Evolutionary conservation across 306 rosid genomes (phyloP).

Genomic region (Casuarina glauca): DNA sequence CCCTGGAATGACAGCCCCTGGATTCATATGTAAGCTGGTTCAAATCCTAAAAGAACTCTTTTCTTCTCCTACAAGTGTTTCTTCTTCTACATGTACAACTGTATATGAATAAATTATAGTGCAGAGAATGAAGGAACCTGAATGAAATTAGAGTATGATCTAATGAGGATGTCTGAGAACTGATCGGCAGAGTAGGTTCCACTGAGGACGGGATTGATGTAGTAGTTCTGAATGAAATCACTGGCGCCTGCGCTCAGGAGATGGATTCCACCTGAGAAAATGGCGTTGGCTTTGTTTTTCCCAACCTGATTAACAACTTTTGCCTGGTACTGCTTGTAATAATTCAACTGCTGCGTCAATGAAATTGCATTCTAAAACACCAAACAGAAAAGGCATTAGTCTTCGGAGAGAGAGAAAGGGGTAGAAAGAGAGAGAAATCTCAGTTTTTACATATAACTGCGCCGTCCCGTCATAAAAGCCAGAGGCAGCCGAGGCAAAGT

Average conservation of each 20-base stretch:
- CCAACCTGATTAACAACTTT: slow-evolving; percentile 53
- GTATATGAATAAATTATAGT: neutral
- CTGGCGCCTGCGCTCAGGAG: slow-evolving; percentile 61
- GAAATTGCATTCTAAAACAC: slow-evolving; percentile 44
- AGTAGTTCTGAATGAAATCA: slow-evolving; percentile 65
- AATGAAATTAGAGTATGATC: slow-evolving; percentile 46
- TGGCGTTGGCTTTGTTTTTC: slow-evolving; percentile 39
- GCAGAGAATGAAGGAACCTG: slow-evolving; percentile 38
- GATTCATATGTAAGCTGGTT: too few species aligned
- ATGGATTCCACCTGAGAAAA: slow-evolving; percentile 52
- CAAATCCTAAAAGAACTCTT: too few species aligned
- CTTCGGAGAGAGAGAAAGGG: neutral
- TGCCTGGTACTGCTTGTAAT: slow-evolving; percentile 51
- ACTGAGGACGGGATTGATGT: slow-evolving; percentile 40
- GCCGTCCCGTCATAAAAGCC: slow-evolving; percentile 55
- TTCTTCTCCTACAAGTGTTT: too few species aligned
- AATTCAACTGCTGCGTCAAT: slow-evolving; percentile 48
- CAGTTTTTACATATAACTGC: slow-evolving; percentile 39
- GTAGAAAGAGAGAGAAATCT: slow-evolving; percentile 6
- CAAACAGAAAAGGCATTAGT: neutral
- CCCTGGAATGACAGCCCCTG: too few species aligned
- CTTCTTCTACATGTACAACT: too few species aligned
- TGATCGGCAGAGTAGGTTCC: slow-evolving; percentile 39
- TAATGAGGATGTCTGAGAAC: slow-evolving; percentile 49
- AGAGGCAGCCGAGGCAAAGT: slow-evolving; percentile 67